Evolutionary conservation across 73 alveolate species (phyloP), one percentile per base, ranked within the genome.

Genomic region (Uronychia binucleata): DNA sequence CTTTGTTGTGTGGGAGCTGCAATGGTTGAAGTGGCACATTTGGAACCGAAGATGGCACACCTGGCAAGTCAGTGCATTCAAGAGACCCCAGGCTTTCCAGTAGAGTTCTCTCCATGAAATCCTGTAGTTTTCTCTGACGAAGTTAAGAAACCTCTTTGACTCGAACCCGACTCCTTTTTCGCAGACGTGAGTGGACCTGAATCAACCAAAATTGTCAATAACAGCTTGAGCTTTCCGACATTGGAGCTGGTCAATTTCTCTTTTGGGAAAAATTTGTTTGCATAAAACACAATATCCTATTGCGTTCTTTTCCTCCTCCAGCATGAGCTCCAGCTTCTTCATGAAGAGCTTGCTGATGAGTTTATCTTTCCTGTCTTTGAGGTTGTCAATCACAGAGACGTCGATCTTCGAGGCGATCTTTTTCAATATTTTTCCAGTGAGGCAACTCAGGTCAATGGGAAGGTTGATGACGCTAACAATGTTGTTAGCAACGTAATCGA

Each of bases 101-200:
- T 81, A 91, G 28, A 91, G 81, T 77, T 91, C 93, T 77, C 80
- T 91, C 91, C 96, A 91, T 30, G 91, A 85, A 26, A 91, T 85
- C 59, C 91, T 78, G 75, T 89, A 87, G 30, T 86, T 86, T 32
- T 93, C 91, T 67, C 91, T 89, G 31, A 89, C 88, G 74, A 67
- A 90, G 79, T 87, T 88, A 11, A 93, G 34, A 77, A 93, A 93
- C 79, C 88, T 93, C 86, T 91, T 84, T 1, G 79, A 27, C 30
- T 91, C 94, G 89, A 94, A 91, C n/a, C 58, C 78, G 74, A 19
- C 67, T 19, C 67, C 86, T 75, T 84, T 75, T 34, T 91, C 94
- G 29, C 78, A 46, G 0, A 83, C 93, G 80, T 91, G 96, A 82
- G 78, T 60, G 26, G 92, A 88, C 35, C 86, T 89, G 14, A 81